Base-by-base conservation (phyloP, 176 grass and related monocot genomes). In the Urochloa ruziziensis region DNA sequence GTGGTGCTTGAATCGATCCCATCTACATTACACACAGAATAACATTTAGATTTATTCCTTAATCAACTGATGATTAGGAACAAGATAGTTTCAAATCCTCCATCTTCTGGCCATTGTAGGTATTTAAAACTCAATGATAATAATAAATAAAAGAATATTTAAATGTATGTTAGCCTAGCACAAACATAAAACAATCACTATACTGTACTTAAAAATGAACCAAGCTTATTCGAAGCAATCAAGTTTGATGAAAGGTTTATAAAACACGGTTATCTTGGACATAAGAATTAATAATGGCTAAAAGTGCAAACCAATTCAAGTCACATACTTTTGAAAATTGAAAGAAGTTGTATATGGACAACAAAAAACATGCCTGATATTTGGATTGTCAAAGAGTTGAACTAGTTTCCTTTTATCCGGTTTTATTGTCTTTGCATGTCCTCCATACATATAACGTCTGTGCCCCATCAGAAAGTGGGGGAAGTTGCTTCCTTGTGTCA, bases 401-500 rank as follows among this genome's bases (percentile, higher is more conserved):
- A 98, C 93, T 73, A 98, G 76, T 73, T 88, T 93, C 66, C 43
- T 67, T 78, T 98, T 98, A 79, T 98, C 93, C 35, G 96, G 96
- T 30, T 93, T 93, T 80, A 95, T 95, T 69, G 93, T 98, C 82
- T 85, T 95, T 27, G 89, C 80, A 60, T 91, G 85, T 37, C 96
- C 95, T 85, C 43, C 90, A 63, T 91, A 88, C 44, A 88, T 51
- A 81, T 94, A 94, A 62, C 89, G 91, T 52, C 92, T 88, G n/a
- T 95, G 86, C 33, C 95, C 95, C 71, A 95, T 93, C 80, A 98
- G 43, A 67, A 98, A 98, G 71, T 98, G 95, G 35, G 92, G 95
- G 28, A 98, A 98, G 74, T 95, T 98, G 70, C 92, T 91, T 42
- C 95, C 95, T 95, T 98, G 95, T 86, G 90, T 98, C 25, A 89